Evolutionary conservation across 2,329 filamentous ascomycete species (phyloP), one percentile per base, ranked within the genome.

Genomic region (Cladosporium sp.): DNA sequence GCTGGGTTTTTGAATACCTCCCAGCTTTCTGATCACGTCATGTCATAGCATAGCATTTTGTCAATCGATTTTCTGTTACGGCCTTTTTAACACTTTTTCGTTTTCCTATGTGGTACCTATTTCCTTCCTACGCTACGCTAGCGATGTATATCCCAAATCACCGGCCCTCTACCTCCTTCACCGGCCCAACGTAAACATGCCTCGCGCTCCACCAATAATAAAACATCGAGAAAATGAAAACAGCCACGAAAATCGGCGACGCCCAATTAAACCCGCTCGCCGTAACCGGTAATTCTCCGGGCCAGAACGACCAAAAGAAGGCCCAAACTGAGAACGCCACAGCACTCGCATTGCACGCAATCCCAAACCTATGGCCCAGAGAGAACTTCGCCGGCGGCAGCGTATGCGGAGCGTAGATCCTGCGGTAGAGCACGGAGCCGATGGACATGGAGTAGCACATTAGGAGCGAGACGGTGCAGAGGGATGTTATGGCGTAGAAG

Each of bases 401-500:
- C 4, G 66, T 66, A 21, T 70, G 65, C 0, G 71, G 70, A n/a
- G 67, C 21, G 10, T 56, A 51, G 18, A 73, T 56, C 14, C 70
- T 65, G 26, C 71, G 69, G 66, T 68, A 73, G 16, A 73, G 66
- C 8, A 72, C 60, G 39, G 69, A 73, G 23, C 70, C 70, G 57
- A 73, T 73, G 28, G 69, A 69, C 23, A 70, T 53, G 51, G 48
- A 23, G 49, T 70, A 70, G 43, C 68, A 70, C 48, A 67, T 65
- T 32, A 69, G 58, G 23, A 70, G 59, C 4, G 67, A 48, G 18
- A 66, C 64, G 6, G 68, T 69, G 18, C 30, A 30, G 13, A 82
- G 73, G 1, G 77, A 80, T 2, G 80, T 73, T 4, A 83, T 72
- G 1, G 77, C 78, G 65, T 79, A 78, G 64, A 82, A 80, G 0